phyloP scores from a whole-genome alignment of 306 rosid genomes.

The Quillaja saponaria region DNA sequence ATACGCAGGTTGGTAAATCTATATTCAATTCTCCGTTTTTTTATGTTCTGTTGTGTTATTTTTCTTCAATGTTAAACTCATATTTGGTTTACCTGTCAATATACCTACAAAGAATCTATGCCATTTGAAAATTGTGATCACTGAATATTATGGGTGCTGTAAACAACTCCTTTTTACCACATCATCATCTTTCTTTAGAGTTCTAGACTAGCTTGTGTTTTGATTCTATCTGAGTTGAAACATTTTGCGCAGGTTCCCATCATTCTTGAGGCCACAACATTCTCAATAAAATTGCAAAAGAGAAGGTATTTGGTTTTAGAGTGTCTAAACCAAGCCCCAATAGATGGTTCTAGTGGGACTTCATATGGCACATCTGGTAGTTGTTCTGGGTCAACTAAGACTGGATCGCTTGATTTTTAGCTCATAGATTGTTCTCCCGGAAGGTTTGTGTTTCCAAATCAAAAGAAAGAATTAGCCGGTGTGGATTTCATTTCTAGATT shows the following conservation, averaged over 20 bases:
- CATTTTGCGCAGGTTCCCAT: conserved; percentile 57
- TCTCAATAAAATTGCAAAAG: conserved; percentile 77
- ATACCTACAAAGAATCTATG: no score
- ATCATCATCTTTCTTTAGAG: no score
- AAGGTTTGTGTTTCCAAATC: not conserved
- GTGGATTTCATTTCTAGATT: not conserved
- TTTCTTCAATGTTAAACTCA: no score
- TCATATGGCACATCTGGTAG: conserved; percentile 73
- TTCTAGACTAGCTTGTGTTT: no score
- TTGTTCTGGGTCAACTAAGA: conserved; percentile 65
- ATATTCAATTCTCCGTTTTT: not conserved
- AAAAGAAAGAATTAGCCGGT: not conserved
- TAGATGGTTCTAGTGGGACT: conserved; percentile 71
- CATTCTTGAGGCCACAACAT: conserved; percentile 75
- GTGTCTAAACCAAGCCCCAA: conserved; percentile 86
- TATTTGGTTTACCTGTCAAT: no score
- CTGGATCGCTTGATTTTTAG: conserved; percentile 71
- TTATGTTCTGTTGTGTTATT: not conserved
- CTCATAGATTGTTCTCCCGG: not conserved
- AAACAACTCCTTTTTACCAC: no score
- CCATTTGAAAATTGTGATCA: no score
- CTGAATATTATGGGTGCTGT: no score
- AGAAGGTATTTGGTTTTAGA: conserved; percentile 76
- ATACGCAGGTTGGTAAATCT: conserved; percentile 65
- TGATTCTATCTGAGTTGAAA: no score